Evolutionary conservation across 2,329 filamentous ascomycete genomes (phyloP), one percentile per base, ranked within the genome.

Genomic region (Diplodia intermedia): DNA sequence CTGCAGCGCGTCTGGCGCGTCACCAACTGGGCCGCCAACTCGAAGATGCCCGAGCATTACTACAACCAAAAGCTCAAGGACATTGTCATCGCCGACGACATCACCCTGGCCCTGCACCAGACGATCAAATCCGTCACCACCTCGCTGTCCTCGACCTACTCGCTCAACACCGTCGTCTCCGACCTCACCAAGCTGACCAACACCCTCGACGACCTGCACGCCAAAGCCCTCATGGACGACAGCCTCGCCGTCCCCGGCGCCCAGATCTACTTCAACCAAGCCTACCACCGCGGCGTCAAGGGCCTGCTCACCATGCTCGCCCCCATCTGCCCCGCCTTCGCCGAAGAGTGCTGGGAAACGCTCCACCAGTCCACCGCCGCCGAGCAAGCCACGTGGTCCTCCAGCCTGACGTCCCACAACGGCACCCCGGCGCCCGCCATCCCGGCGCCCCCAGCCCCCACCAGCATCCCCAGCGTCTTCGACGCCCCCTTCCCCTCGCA

Each of bases 171-270:
- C 0, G 85, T 92, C 9, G 86, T 97, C 20, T 95, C 92, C 1
- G 90, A 94, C 74, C 83, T 97, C 15, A 97, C 93, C 85, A 88
- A 86, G 52, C 83, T 97, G 18, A 94, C 92, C 4, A 97, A 97
- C 76, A 79, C 82, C 0, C 75, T 80, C 55, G 73, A 70, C 70
- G 73, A 77, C 67, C 68, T 73, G 0, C 70, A 72, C 7, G 69
- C 75, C 31, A 66, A 57, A 11, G 77, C 84, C 38, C 84, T 84
- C 3, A 79, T 83, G 15, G 43, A 62, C 55, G 14, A 43, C 18
- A 71, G 77, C 0, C 69, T 78, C 2, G 79, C 79, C 3, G 80
- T 81, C 6, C 81, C 82, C 47, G 72, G 75, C 3, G 26, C 31
- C 5, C 71, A 71, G 73, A 74, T 91, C 71, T 81, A 80, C 75